phyloP scores from a whole-genome alignment of 345 rosid species.

The Dipteronia dyeriana region DNA sequence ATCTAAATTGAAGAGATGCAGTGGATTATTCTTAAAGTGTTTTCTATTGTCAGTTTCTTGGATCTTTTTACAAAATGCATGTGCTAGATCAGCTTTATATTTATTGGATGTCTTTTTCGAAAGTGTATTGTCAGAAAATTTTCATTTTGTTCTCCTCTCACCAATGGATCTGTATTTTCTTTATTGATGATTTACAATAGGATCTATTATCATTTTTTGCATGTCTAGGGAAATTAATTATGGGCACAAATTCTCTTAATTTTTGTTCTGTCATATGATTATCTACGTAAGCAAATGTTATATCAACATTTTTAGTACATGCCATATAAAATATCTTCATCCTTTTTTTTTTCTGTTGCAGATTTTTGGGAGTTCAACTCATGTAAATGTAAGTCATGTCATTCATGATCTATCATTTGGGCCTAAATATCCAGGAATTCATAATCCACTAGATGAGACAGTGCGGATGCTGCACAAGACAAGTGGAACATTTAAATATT shows the following conservation, averaged over 20 bases:
- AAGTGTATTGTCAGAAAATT: background rate
- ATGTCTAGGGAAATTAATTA: background rate
- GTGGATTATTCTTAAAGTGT: background rate
- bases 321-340: background rate
- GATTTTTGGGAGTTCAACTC: slow-evolving; percentile 87
- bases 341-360: slow-evolving; percentile 32
- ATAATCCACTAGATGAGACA: slow-evolving; percentile 94
- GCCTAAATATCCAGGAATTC: slow-evolving; percentile 92
- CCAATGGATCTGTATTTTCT: background rate
- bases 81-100: background rate
- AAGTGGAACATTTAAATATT: slow-evolving; percentile 95
- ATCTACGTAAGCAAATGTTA: background rate
- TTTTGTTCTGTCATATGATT: background rate
- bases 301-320: background rate
- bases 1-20: background rate
- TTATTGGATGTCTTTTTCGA: background rate
- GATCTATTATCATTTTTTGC: background rate
- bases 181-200: background rate
- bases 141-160: background rate
- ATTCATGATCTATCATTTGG: slow-evolving; percentile 95
- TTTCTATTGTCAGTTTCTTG: background rate
- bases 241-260: background rate
- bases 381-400: slow-evolving; percentile 87
- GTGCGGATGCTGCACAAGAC: slow-evolving; percentile 60
- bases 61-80: background rate